Evolutionary conservation across 208 protist genomes (phyloP).

Genomic region (Leishmania lainsoni): DNA sequence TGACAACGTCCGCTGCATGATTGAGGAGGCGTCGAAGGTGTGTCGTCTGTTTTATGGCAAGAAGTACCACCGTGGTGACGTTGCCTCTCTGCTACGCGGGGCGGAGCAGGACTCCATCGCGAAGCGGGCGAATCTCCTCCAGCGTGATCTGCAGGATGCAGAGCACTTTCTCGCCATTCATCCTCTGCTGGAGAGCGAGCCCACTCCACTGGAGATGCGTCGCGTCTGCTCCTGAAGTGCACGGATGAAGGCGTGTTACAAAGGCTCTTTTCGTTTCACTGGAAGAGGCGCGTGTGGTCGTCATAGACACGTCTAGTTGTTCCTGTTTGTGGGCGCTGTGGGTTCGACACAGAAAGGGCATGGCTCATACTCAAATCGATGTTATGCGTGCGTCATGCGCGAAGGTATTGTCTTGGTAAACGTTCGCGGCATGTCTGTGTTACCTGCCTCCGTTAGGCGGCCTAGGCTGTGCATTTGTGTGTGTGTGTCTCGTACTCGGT

Average conservation of each 20-base stretch:
- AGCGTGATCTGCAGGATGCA: conserved; percentile 69
- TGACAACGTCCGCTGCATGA: conserved; percentile 61
- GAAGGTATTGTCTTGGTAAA: background rate
- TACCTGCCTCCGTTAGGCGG: background rate
- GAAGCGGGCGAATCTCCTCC: conserved; percentile 69
- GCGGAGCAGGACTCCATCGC: conserved; percentile 72
- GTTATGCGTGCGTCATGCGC: background rate
- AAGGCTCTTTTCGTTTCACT: background rate
- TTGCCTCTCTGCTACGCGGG: conserved; percentile 57
- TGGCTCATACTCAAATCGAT: background rate
- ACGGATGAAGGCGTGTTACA: background rate
- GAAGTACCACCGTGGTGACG: conserved; percentile 83
- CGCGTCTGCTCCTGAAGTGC: conserved; percentile 12
- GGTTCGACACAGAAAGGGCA: background rate
- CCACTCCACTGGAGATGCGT: background rate
- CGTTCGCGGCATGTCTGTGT: background rate
- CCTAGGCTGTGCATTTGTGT: background rate
- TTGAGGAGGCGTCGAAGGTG: conserved; percentile 78
- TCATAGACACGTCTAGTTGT: background rate
- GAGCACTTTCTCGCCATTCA: conserved; percentile 70
- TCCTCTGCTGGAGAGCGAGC: conserved; percentile 48
- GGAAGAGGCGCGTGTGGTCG: background rate
- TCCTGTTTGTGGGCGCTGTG: background rate
- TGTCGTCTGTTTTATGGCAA: conserved; percentile 78
- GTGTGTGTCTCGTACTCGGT: background rate